Conservation (phyloP, 2,329 filamentous ascomycete genomes). For the Talaromyces sp. region DNA sequence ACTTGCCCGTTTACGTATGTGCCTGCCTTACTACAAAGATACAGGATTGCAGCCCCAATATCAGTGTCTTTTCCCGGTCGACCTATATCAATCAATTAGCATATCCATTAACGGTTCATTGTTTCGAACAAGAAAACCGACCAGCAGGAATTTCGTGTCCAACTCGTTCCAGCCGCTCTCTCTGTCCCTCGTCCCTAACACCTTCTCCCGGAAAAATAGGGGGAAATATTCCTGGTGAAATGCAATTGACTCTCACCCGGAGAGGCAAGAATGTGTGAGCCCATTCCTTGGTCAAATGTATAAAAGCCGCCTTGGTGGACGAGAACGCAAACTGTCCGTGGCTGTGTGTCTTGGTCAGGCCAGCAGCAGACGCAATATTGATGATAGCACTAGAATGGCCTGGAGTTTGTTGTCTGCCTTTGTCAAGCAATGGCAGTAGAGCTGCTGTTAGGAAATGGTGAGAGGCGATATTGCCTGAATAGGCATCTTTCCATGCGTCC, state of each 20-base stretch:
- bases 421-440: constrained; percentile 50
- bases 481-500: constrained; percentile 46
- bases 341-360: constrained; percentile 47
- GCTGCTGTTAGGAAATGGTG: constrained; percentile 52
- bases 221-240: constrained; percentile 52
- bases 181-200: constrained; percentile 47
- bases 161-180: constrained; percentile 50
- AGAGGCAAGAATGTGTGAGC: constrained; percentile 50
- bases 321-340: constrained; percentile 51
- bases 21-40: constrained; percentile 39
- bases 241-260: constrained; percentile 54
- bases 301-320: constrained; percentile 43
- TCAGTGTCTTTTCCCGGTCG: constrained; percentile 54
- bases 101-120: neutral
- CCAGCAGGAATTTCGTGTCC: constrained; percentile 45
- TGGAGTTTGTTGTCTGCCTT: constrained; percentile 41
- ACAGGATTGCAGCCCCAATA: constrained; percentile 55
- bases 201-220: constrained; percentile 54
- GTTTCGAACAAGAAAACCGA: constrained; percentile 17
- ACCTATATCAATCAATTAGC: constrained; percentile 11
- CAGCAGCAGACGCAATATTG: constrained; percentile 50
- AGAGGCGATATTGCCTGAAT: constrained; percentile 46
- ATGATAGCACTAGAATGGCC: constrained; percentile 49
- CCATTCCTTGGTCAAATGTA: constrained; percentile 54
- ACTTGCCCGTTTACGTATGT: constrained; percentile 48